Percentiles rank a stretch among this genome's conserved stretches.
Conservation (phyloP, 1,139 yeast species). For the Kodamaea ohmeri region DNA sequence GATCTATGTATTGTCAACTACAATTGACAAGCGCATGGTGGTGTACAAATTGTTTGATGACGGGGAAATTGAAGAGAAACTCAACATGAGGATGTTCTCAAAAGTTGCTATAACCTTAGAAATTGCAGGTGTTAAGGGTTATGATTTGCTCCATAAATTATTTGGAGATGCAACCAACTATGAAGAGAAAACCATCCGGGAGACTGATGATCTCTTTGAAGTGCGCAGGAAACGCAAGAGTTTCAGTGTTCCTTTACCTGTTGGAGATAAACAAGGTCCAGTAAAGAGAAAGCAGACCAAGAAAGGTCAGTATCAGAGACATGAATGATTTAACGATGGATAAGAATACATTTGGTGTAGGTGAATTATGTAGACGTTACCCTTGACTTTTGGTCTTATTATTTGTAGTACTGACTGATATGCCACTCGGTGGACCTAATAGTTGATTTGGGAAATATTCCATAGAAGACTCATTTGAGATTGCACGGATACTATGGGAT, state of each 20-base stretch:
- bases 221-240: conserved; percentile 7
- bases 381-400: no score
- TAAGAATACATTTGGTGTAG: no score
- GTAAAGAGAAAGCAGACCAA: conserved; percentile 1
- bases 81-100: conserved; percentile 14
- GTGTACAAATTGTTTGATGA: conserved; percentile 28
- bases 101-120: conserved; percentile 8
- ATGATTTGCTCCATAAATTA: conserved; percentile 11
- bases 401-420: no score
- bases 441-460: no score
- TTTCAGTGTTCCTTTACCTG: conserved; percentile 3
- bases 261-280: conserved; percentile 1
- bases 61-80: conserved; percentile 14
- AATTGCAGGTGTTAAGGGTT: conserved; percentile 12
- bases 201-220: conserved; percentile 1
- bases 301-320: neutral
- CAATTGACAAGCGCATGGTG: conserved; percentile 23
- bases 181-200: conserved; percentile 4
- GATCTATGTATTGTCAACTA: conserved; percentile 24
- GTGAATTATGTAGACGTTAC: no score
- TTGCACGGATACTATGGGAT: no score
- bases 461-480: no score
- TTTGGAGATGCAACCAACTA: conserved; percentile 14
- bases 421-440: no score
- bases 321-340: neutral